Evolutionary conservation across 176 grass and related monocot genomes (phyloP), one percentile per base, ranked within the genome.

Genomic region (Pharus latifolius): DNA sequence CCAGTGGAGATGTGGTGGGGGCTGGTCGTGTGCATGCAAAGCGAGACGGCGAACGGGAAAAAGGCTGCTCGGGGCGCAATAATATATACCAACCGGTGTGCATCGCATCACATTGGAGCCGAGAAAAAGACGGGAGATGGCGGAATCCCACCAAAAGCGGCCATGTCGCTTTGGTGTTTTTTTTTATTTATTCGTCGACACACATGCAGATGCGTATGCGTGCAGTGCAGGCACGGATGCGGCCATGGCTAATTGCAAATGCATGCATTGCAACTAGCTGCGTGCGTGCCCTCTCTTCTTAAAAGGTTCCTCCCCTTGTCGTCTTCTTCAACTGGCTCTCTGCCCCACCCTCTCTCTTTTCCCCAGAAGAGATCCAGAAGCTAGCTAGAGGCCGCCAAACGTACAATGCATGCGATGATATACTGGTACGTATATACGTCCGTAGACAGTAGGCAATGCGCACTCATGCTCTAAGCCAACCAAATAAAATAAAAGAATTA

Each of bases 281-380:
- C 26, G 31, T 31, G 73, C 65, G 40, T 40, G 50, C 68, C 55
- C 61, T 0, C 68, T 44, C 38, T 49, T 55, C 55, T 33, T 63
- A 22, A 80, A 85, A 80, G 73, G 77, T 59, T 76, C 31, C 40
- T 64, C 56, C 29, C 63, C 7, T 76, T 80, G 83, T 85, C 83
- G 64, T 24, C 42, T 58, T 80, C 76, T 29, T 63, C 63, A 49
- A 60, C 19, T 65, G 25, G n/a, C n/a, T n/a, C 46, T 41, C 44
- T 3, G 19, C 32, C 4, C 17, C 46, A 6, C 5, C 47, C 2
- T 48, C 49, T 0, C 65, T 46, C 58, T 51, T 51, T 59, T 65
- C 78, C 78, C 78, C 29, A 86, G 78, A 52, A 45, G n/a, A 62
- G 77, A 86, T 81, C 77, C 64, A 76, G 57, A 86, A 76, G 56